Conservation (phyloP, 192 early-diverging fungal species). For the Coemansia sp. region DNA sequence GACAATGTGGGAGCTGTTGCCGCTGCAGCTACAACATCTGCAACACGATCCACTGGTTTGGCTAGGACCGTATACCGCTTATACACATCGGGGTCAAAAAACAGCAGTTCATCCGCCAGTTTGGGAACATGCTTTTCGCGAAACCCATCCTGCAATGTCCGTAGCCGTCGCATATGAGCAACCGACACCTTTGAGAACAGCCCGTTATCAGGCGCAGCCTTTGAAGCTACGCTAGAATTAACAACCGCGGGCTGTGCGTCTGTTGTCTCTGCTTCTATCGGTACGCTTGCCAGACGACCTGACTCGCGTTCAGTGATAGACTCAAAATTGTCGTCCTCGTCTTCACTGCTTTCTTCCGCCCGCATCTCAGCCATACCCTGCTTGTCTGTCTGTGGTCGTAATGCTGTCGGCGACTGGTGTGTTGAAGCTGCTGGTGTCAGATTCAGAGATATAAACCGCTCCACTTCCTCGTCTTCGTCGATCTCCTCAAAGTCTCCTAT, state of each 20-base stretch:
- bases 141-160: conserved; percentile 24
- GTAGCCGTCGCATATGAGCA: conserved; percentile 15
- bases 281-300: not conserved
- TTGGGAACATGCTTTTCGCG: conserved; percentile 18
- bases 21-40: conserved; percentile 3
- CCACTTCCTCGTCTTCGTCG: conserved; percentile 47
- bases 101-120: conserved; percentile 14
- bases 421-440: conserved; percentile 39
- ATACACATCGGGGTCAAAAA: conserved; percentile 39
- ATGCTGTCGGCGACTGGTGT: conserved; percentile 28
- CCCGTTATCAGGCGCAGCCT: not conserved
- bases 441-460: conserved; percentile 50
- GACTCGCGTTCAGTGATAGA: conserved; percentile 18
- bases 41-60: not conserved
- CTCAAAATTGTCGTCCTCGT: conserved; percentile 43
- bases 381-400: not conserved
- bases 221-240: not conserved
- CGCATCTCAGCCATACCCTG: not conserved
- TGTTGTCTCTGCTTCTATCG: not conserved
- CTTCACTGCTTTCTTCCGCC: conserved; percentile 23
- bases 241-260: not conserved
- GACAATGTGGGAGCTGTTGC: not conserved
- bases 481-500: conserved; percentile 54
- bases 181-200: not conserved
- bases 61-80: conserved; percentile 30